Conservation (phyloP, 2,329 filamentous ascomycete species). For the Lomentospora prolificans region DNA sequence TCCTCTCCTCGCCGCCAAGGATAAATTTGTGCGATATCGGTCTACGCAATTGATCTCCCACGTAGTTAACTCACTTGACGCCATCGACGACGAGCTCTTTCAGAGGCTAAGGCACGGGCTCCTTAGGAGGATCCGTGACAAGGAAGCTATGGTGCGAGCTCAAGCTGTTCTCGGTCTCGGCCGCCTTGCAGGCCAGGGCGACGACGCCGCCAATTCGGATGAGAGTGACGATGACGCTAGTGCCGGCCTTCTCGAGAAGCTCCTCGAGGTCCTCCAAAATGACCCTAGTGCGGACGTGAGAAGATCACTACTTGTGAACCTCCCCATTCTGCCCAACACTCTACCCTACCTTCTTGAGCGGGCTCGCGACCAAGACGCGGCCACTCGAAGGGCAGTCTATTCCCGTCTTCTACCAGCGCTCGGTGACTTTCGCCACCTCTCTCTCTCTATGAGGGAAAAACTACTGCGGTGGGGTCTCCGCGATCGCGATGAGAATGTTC, state of each 20-base stretch:
- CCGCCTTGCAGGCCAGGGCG: conserved; percentile 66
- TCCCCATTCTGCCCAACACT: conserved; percentile 76
- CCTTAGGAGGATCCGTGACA: conserved; percentile 80
- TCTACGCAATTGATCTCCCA: conserved; percentile 84
- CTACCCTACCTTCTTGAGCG: conserved; percentile 83
- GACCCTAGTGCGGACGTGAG: conserved; percentile 91
- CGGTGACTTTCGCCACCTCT: conserved; percentile 89
- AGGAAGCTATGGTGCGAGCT: conserved; percentile 83
- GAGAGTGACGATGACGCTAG: conserved; percentile 56
- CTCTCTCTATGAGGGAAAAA: conserved; percentile 89
- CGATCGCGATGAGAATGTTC: conserved; percentile 87
- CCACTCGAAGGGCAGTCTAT: conserved; percentile 78
- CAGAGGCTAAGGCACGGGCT: conserved; percentile 70
- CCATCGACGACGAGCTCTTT: conserved; percentile 87
- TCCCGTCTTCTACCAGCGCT: conserved; percentile 76
- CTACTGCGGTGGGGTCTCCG: conserved; percentile 87
- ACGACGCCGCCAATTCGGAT: conserved; percentile 59
- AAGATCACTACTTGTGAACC: conserved; percentile 75
- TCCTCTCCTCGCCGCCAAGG: conserved; percentile 73
- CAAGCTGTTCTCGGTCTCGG: conserved; percentile 90
- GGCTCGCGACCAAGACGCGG: conserved; percentile 77
- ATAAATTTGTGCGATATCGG: conserved; percentile 85
- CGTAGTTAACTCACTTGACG: conserved; percentile 84
- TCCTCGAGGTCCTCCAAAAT: conserved; percentile 83
- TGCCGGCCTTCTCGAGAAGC: conserved; percentile 66